A percentile compares a stretch with the other conserved stretches of the same genome.
phyloP scores from a whole-genome alignment of 495 filamentous ascomycete species.

The Schizothecium vesticola region DNA sequence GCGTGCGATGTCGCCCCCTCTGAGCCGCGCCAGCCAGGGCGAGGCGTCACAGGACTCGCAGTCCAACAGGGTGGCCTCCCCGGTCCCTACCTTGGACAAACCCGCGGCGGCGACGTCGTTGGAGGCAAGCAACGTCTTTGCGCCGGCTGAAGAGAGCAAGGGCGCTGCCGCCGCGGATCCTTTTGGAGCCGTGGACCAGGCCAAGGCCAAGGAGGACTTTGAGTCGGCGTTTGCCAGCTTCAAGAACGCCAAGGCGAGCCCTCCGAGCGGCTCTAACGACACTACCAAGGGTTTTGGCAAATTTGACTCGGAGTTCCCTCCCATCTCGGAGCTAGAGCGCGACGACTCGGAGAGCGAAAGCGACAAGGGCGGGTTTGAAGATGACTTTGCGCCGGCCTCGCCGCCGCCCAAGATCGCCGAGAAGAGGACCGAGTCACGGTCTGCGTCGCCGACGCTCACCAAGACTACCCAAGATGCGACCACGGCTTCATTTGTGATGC shows the following conservation, averaged over 20 bases:
- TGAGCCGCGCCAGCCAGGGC: constrained; percentile 65
- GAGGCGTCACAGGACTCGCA: constrained; percentile 55
- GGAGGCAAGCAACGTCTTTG: constrained; percentile 5
- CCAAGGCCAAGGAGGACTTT: constrained; percentile 66
- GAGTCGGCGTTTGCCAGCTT: constrained; percentile 68
- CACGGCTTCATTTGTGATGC: constrained; percentile 12
- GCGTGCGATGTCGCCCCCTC: constrained; percentile 74
- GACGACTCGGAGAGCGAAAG: constrained; percentile 71
- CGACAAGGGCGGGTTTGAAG: constrained; percentile 76
- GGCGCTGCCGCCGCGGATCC: constrained; percentile 35
- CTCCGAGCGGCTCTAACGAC: constrained; percentile 18
- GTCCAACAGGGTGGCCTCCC: constrained; percentile 30
- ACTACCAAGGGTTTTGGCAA: constrained; percentile 44
- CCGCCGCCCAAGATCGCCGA: constrained; percentile 44
- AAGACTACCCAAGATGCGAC: constrained; percentile 17
- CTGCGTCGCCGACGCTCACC: constrained; percentile 21
- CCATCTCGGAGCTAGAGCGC: constrained; percentile 76
- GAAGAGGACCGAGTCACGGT: constrained; percentile 25
- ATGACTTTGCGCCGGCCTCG: constrained; percentile 77
- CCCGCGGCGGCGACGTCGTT: constrained; percentile 18
- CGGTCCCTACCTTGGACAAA: constrained; percentile 18
- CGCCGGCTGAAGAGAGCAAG: constrained; percentile 18
- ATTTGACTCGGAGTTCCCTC: constrained; percentile 74
- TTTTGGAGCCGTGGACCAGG: constrained; percentile 52
- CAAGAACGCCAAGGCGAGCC: constrained; percentile 31